Evolutionary conservation across 1,139 yeast species (phyloP).

Genomic region (Debaryomycetaceae sp.): DNA sequence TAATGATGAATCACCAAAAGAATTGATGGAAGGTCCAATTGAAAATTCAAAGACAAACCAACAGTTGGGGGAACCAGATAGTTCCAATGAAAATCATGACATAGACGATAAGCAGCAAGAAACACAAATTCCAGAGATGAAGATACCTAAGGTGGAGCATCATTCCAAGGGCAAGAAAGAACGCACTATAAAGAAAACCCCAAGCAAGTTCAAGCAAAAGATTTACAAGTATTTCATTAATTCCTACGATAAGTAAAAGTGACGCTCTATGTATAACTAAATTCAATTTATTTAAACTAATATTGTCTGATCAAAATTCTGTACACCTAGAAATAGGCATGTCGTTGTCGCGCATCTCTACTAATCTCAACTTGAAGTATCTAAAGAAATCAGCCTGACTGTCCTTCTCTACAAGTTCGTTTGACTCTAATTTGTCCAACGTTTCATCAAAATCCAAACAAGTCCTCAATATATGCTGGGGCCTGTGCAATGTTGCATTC

Average conservation of each 20-base stretch:
- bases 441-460: background rate
- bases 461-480: background rate
- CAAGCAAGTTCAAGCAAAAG: slow-evolving; percentile 29
- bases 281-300: background rate
- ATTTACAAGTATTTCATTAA: slow-evolving; percentile 37
- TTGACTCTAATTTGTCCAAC: background rate
- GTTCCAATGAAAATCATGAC: background rate
- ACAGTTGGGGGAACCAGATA: background rate
- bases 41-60: background rate
- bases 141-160: background rate
- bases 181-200: slow-evolving; percentile 14
- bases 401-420: background rate
- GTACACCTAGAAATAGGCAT: slow-evolving; percentile 4
- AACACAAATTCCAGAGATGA: background rate
- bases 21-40: background rate
- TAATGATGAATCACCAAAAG: background rate
- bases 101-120: background rate
- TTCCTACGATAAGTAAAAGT: slow-evolving; percentile 20
- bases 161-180: slow-evolving; percentile 3
- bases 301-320: slow-evolving; percentile 1
- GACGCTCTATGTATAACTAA: background rate
- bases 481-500: background rate
- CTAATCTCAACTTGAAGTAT: slow-evolving; percentile 1
- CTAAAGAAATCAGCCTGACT: background rate
- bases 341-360: slow-evolving; percentile 3